phyloP scores from a whole-genome alignment of 1,139 yeast genomes.

The Magnusiomyces paraingens region DNA sequence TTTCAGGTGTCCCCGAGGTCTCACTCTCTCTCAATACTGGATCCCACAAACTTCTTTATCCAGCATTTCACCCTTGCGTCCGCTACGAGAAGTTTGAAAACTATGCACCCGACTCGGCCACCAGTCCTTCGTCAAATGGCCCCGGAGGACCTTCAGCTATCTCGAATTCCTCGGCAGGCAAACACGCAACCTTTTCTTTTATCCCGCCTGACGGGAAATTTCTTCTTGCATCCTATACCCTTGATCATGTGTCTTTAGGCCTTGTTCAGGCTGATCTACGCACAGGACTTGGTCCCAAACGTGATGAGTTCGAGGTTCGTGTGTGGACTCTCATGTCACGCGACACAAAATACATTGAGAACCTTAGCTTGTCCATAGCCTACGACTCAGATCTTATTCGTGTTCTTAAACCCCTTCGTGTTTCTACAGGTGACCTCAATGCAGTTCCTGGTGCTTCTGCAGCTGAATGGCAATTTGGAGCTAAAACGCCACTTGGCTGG shows the following conservation, averaged over 20 bases:
- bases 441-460: slow-evolving; percentile 42
- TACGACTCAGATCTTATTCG: slow-evolving; percentile 14
- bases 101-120: background rate
- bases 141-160: too few relatives aligned
- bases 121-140: background rate
- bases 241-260: slow-evolving; percentile 47
- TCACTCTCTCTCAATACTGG: slow-evolving; percentile 45
- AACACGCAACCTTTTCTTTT: slow-evolving; percentile 43
- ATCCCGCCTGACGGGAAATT: slow-evolving; percentile 87
- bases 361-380: slow-evolving; percentile 46
- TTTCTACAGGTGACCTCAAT: slow-evolving; percentile 69
- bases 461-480: slow-evolving; percentile 71
- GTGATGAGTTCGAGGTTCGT: slow-evolving; percentile 71
- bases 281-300: slow-evolving; percentile 52
- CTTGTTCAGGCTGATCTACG: slow-evolving; percentile 53
- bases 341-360: slow-evolving; percentile 51
- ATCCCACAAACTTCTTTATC: slow-evolving; percentile 31
- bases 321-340: slow-evolving; percentile 49
- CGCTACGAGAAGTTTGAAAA: slow-evolving; percentile 19
- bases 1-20: slow-evolving; percentile 72
- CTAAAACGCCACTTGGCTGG: slow-evolving; percentile 55
- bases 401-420: slow-evolving; percentile 46
- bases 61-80: slow-evolving; percentile 54
- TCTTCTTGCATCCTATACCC: slow-evolving; percentile 55
- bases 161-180: background rate